These are phyloP conservation scores for Quambalaria eucalypti DNA, from an alignment of 1,284 basidiomycete genomes.

Conservation along the genomic window DNA sequence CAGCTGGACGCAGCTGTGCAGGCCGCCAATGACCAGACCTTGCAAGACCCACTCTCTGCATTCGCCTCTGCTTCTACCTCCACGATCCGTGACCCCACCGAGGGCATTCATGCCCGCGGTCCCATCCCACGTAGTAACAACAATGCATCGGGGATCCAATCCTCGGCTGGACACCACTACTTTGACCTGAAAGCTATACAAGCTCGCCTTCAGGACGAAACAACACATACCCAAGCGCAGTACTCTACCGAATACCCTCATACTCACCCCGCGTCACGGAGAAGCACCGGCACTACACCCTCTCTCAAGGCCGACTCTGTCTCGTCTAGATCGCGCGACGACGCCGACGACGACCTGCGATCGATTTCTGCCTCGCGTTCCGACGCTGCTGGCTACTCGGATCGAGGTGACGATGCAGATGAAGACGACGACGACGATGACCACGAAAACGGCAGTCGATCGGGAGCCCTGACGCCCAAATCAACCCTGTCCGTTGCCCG, in stretches of 20 bases:
- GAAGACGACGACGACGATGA: constrained; percentile 1
- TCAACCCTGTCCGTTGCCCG: background rate
- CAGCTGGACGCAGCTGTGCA: background rate
- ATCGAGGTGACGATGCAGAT: background rate
- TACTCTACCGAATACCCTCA: too few relatives aligned
- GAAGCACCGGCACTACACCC: background rate
- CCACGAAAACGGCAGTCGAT: constrained; percentile 1
- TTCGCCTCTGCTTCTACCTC: background rate
- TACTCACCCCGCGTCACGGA: too few relatives aligned
- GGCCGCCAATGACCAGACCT: background rate
- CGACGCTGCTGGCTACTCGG: background rate
- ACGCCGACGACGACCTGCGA: background rate
- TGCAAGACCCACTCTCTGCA: background rate
- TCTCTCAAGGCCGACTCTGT: background rate
- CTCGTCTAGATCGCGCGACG: background rate
- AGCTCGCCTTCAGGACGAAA: background rate
- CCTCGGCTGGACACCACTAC: background rate
- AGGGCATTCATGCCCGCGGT: background rate
- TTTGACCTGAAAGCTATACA: constrained; percentile 3
- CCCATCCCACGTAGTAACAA: background rate
- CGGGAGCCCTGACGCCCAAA: background rate
- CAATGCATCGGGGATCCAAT: background rate
- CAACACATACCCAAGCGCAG: background rate
- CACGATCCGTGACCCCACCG: too few relatives aligned
- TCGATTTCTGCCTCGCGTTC: background rate